Evolutionary conservation across 345 rosid species (phyloP).

Genomic region (Nephelium lappaceum): DNA sequence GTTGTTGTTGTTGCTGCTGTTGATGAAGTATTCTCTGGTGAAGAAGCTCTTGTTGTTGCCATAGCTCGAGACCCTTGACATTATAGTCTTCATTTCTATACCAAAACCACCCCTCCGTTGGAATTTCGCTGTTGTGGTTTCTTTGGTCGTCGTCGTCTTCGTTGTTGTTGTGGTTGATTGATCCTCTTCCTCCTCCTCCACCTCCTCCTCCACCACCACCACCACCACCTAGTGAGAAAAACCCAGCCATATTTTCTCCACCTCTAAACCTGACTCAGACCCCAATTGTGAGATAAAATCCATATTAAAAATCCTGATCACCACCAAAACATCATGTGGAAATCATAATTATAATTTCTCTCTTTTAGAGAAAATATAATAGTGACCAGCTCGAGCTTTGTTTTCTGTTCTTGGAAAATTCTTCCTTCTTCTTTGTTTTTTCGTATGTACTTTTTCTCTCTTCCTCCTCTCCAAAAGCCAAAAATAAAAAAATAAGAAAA

Average conservation of each 20-base stretch:
- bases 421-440: background rate
- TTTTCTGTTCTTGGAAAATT: background rate
- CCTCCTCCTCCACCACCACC: slow-evolving; percentile 30
- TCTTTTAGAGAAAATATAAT: too few species aligned
- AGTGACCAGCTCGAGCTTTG: too few species aligned
- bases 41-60: slow-evolving; percentile 52
- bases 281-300: slow-evolving; percentile 39
- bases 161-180: slow-evolving; percentile 22
- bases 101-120: slow-evolving; percentile 63
- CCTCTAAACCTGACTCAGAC: slow-evolving; percentile 50
- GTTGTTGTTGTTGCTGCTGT: slow-evolving; percentile 38
- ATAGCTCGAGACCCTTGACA: slow-evolving; percentile 56
- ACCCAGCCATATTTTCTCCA: slow-evolving; percentile 59
- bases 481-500: background rate
- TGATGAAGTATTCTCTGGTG: slow-evolving; percentile 38
- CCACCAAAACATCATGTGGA: slow-evolving; percentile 9
- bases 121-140: slow-evolving; percentile 39
- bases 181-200: slow-evolving; percentile 30
- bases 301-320: slow-evolving; percentile 35
- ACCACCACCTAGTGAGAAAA: slow-evolving; percentile 61
- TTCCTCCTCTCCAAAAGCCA: background rate
- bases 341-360: slow-evolving; percentile 7
- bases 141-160: slow-evolving; percentile 40
- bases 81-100: slow-evolving; percentile 48
- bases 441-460: background rate